phyloP scores from a whole-genome alignment of 306 rosid genomes.

The Potentilla sterilis region DNA sequence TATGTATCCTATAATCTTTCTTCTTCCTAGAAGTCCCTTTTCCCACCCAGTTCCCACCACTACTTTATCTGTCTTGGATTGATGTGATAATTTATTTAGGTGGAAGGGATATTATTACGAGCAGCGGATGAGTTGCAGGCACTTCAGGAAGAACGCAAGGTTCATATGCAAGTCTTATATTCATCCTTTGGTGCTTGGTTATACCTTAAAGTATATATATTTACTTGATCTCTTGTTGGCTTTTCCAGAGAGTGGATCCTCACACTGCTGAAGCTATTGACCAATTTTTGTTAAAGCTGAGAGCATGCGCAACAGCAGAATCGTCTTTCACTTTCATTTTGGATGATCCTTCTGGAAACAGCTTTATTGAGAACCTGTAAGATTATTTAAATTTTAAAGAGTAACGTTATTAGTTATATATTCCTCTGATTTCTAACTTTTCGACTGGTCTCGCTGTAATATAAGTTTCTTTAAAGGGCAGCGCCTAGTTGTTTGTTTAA shows the following conservation, averaged over 20 bases:
- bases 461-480: not conserved
- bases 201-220: not conserved
- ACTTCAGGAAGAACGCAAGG: conserved; percentile 91
- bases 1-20: not conserved
- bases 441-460: not conserved
- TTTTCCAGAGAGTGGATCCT: conserved; percentile 68
- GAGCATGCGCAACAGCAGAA: conserved; percentile 66
- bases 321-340: conserved; percentile 64
- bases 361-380: conserved; percentile 96
- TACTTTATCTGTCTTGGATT: not conserved
- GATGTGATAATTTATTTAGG: conserved; percentile 45
- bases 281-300: conserved; percentile 69
- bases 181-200: not conserved
- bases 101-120: conserved; percentile 84
- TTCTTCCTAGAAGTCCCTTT: not conserved
- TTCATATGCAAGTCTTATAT: conserved; percentile 19
- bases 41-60: not conserved
- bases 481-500: not conserved
- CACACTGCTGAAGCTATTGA: conserved; percentile 86
- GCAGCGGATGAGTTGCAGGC: conserved; percentile 78
- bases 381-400: conserved; percentile 23
- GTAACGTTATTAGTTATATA: not conserved
- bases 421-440: not conserved
- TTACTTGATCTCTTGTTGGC: conserved; percentile 30
- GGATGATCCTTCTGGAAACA: conserved; percentile 98